Evolutionary conservation across 2,329 filamentous ascomycete genomes (phyloP).

Genomic region (Rhynchosporium agropyri): DNA sequence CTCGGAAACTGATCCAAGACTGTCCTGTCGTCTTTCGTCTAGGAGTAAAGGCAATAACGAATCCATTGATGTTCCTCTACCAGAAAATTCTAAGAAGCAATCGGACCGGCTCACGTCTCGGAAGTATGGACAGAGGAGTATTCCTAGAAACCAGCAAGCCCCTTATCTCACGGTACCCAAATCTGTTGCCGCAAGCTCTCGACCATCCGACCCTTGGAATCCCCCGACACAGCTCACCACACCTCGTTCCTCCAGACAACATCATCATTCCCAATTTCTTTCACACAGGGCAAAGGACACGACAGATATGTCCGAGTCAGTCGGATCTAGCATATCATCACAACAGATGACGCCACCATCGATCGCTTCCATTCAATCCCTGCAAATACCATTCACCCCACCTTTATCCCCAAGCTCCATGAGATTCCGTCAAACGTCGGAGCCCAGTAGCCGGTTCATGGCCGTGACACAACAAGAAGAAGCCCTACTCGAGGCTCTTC

Average conservation of each 20-base stretch:
- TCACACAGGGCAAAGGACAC: slow-evolving; percentile 10
- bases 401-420: slow-evolving; percentile 39
- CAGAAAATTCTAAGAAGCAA: slow-evolving; percentile 17
- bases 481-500: slow-evolving; percentile 52
- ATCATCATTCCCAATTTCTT: slow-evolving; percentile 5
- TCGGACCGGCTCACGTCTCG: slow-evolving; percentile 19
- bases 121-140: slow-evolving; percentile 21
- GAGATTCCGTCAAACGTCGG: slow-evolving; percentile 28
- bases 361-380: slow-evolving; percentile 25
- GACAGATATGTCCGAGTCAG: neutral
- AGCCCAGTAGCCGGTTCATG: slow-evolving; percentile 45
- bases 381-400: slow-evolving; percentile 36
- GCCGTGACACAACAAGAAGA: slow-evolving; percentile 57
- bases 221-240: slow-evolving; percentile 13
- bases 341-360: slow-evolving; percentile 17
- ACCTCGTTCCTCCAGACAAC: slow-evolving; percentile 1
- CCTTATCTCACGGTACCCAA: slow-evolving; percentile 32
- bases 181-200: slow-evolving; percentile 12
- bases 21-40: slow-evolving; percentile 11
- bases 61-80: slow-evolving; percentile 1
- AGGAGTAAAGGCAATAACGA: slow-evolving; percentile 15
- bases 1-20: slow-evolving; percentile 28
- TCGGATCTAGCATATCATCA: slow-evolving; percentile 18
- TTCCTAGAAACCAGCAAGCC: slow-evolving; percentile 7
- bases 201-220: slow-evolving; percentile 28